Percentiles rank a stretch among this genome's conserved stretches.
Conservation (phyloP, 345 rosid genomes). For the Odontarrhena argentea region DNA sequence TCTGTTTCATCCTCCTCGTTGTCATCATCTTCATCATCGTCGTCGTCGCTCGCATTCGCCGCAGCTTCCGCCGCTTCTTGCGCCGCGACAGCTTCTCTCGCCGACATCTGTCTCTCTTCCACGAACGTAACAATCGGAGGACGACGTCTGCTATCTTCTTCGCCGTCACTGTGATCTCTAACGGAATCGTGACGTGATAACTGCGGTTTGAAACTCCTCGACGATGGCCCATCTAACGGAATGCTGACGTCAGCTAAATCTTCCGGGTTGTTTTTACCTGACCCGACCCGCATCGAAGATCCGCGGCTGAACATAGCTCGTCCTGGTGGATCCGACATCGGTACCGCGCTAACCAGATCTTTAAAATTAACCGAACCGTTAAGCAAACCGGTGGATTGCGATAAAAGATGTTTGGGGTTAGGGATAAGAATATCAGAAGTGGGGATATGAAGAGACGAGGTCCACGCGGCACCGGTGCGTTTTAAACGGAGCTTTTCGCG, state of each 20-base stretch:
- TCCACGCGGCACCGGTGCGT: slow-evolving; percentile 73
- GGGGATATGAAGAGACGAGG: slow-evolving; percentile 55
- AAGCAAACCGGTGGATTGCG: slow-evolving; percentile 18
- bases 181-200: slow-evolving; percentile 55
- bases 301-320: slow-evolving; percentile 58
- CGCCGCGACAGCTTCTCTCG: slow-evolving; percentile 78
- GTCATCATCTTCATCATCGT: slow-evolving; percentile 9
- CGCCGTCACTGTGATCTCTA: slow-evolving; percentile 43
- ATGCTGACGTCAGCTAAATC: slow-evolving; percentile 32
- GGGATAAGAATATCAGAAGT: slow-evolving; percentile 57
- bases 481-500: slow-evolving; percentile 69
- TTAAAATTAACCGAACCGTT: neutral
- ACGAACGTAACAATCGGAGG: slow-evolving; percentile 50
- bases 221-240: slow-evolving; percentile 40
- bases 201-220: slow-evolving; percentile 53
- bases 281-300: slow-evolving; percentile 49
- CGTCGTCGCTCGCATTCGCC: slow-evolving; percentile 45
- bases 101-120: slow-evolving; percentile 74
- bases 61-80: slow-evolving; percentile 70
- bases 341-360: slow-evolving; percentile 11
- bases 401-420: slow-evolving; percentile 42
- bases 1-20: slow-evolving; percentile 38
- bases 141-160: slow-evolving; percentile 41
- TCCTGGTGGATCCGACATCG: slow-evolving; percentile 42
- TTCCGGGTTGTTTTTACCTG: slow-evolving; percentile 40